Conservation (phyloP, 2,329 filamentous ascomycete genomes). For the Paramyrothecium sp. region DNA sequence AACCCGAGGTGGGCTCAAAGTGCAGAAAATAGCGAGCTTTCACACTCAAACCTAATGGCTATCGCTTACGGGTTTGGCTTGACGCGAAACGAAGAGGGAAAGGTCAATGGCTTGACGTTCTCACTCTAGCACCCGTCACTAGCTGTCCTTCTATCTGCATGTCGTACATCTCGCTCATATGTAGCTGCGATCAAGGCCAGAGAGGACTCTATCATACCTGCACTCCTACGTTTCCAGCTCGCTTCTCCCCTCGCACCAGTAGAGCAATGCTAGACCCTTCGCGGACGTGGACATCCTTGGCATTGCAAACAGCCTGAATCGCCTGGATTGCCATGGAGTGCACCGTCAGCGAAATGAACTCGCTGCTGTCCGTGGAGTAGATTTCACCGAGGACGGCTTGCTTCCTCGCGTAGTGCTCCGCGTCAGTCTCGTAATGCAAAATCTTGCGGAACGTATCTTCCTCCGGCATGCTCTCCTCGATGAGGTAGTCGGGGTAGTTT, state of each 20-base stretch:
- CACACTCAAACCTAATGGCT: too few species aligned
- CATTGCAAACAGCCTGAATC: slow-evolving; percentile 40
- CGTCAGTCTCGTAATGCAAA: slow-evolving; percentile 45
- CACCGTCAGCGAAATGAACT: slow-evolving; percentile 48
- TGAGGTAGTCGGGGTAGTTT: slow-evolving; percentile 46
- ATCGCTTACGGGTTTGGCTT: too few species aligned
- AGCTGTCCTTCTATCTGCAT: too few species aligned
- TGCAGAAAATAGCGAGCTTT: too few species aligned
- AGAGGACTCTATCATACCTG: too few species aligned
- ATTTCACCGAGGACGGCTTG: slow-evolving; percentile 44
- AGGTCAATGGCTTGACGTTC: too few species aligned
- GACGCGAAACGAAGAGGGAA: too few species aligned
- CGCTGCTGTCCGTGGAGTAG: slow-evolving; percentile 35
- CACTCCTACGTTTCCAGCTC: neutral
- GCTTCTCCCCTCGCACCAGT: slow-evolving; percentile 44
- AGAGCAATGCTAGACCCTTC: slow-evolving; percentile 55
- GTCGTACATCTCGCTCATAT: too few species aligned
- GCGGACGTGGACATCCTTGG: slow-evolving; percentile 41
- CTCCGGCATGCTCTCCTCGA: slow-evolving; percentile 56
- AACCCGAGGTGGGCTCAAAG: too few species aligned
- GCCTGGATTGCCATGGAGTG: slow-evolving; percentile 47
- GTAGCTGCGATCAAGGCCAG: too few species aligned
- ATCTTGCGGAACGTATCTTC: slow-evolving; percentile 51
- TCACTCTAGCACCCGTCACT: too few species aligned
- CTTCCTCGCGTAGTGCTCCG: slow-evolving; percentile 43